Percentiles rank a stretch among this genome's conserved stretches.
Conservation (phyloP, 495 filamentous ascomycete genomes). For the Aspergillus conjunctus region DNA sequence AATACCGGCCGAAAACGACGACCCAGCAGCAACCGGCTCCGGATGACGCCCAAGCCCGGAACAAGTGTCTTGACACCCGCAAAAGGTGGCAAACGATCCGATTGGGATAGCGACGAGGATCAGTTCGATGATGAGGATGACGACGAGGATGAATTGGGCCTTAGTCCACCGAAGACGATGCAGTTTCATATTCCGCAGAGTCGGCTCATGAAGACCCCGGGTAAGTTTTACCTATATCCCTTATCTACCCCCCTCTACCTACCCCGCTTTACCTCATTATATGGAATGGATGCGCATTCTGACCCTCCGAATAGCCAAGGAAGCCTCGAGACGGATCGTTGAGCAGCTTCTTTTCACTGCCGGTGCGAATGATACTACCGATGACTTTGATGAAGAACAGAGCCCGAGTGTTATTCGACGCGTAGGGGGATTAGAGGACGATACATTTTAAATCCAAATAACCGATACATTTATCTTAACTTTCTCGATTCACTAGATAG, state of each 20-base stretch:
- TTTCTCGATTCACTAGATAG: background rate
- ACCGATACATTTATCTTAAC: background rate
- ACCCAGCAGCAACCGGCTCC: slow-evolving; percentile 36
- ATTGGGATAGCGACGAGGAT: slow-evolving; percentile 65
- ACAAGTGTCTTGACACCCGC: slow-evolving; percentile 76
- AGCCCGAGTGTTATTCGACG: slow-evolving; percentile 77
- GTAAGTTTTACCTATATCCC: slow-evolving; percentile 50
- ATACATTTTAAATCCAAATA: slow-evolving; percentile 60
- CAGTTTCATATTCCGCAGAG: slow-evolving; percentile 91
- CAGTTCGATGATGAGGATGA: slow-evolving; percentile 55
- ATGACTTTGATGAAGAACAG: slow-evolving; percentile 54
- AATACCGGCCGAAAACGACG: slow-evolving; percentile 42
- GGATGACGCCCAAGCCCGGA: slow-evolving; percentile 63
- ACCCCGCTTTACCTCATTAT: too few species aligned
- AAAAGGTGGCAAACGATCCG: slow-evolving; percentile 35
- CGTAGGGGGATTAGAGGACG: slow-evolving; percentile 64
- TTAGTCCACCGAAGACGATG: slow-evolving; percentile 95
- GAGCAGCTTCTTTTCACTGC: slow-evolving; percentile 87
- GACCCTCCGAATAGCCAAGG: slow-evolving; percentile 59
- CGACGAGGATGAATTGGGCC: slow-evolving; percentile 53
- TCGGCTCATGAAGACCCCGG: slow-evolving; percentile 86
- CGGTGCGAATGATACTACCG: slow-evolving; percentile 52
- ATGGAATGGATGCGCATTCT: background rate
- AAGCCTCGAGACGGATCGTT: slow-evolving; percentile 91
- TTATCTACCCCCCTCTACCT: slow-evolving; percentile 6